A percentile compares a stretch with the other conserved stretches of the same genome.
phyloP scores from a whole-genome alignment of 306 rosid species.

The Quercus variabilis region DNA sequence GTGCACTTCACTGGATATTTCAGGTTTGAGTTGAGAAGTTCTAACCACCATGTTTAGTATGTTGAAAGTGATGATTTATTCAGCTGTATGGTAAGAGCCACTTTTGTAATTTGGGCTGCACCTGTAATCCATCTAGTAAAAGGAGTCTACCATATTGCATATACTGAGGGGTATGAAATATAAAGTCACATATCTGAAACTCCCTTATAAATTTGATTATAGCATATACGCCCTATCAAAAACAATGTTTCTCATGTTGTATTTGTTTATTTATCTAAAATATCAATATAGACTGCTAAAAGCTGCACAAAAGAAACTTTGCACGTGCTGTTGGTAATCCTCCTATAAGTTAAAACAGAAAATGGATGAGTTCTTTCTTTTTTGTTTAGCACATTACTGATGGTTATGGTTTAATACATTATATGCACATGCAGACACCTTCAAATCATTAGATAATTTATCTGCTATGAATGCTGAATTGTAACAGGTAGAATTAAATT shows the following conservation, averaged over 20 bases:
- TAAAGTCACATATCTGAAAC: not conserved
- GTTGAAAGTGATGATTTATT: not conserved
- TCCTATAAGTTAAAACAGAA: not conserved
- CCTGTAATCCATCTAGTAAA: not conserved
- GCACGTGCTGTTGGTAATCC: not conserved
- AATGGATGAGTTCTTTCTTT: not conserved
- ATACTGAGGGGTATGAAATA: not conserved
- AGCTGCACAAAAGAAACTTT: not conserved
- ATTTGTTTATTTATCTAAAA: not conserved
- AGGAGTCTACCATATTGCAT: not conserved
- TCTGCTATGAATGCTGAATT: slow-evolving; percentile 3
- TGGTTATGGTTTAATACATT: not conserved
- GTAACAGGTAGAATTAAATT: slow-evolving; percentile 44
- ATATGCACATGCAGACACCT: not conserved
- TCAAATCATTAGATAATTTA: not conserved
- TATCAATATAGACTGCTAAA: not conserved
- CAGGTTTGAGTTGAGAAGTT: not conserved
- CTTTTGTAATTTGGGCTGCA: not conserved
- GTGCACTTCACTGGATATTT: not conserved
- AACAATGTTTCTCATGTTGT: not conserved
- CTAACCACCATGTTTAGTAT: no score
- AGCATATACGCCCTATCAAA: not conserved
- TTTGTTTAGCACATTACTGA: not conserved
- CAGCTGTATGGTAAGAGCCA: not conserved
- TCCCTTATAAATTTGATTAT: not conserved